Base-by-base conservation (phyloP, 768 basidiomycete genomes). In the Auricularia sp. region DNA sequence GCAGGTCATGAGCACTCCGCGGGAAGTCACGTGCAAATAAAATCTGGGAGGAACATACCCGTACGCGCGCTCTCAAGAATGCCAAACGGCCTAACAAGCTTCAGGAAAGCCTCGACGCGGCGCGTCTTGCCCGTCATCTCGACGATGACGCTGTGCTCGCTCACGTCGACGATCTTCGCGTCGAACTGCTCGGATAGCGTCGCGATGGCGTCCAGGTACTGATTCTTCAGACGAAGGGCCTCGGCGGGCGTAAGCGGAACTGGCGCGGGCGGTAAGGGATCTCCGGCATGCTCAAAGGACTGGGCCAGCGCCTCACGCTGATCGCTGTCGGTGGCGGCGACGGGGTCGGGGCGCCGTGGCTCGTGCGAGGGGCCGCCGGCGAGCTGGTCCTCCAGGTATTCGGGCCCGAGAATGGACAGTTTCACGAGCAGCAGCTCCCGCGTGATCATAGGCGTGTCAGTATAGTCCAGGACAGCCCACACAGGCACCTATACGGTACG, bases 401-500 rank as follows among this genome's bases (percentile, higher is more conserved):
- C 96, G 10, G 95, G 92, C 2, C 97, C 97, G 42, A 99, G 87
- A 71, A 95, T 96, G 65, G 97, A 98, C 3, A 99, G 87, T 73
- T 99, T 99, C 72, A 89, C 91, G 68, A 99, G 88, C 36, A 98
- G 83, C 14, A 98, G 83, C 76, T 99, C 97, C 69, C 97, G 90
- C 68, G 89, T 83, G 74, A 99, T 96, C 35, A 88, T 86, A 64
- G 83, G 85, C 29, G 94, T 98, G 66, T 95, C 83, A 21, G 96
- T 98, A 75, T 98, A 99, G 77, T 99, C 95, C 66, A 99, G 81
- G 36, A 99, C 97, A 35, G 96, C 97, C 97, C 97, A 99, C 3
- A 99, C 97, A 61, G 96, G 97, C 34, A 99, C 95, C 96, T 97
- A 61, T 29, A 29, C 29, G 29, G 29, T 29, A 29, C 29, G 29